Conservation (phyloP, 2,329 filamentous ascomycete species). For the Colletotrichum sp. region DNA sequence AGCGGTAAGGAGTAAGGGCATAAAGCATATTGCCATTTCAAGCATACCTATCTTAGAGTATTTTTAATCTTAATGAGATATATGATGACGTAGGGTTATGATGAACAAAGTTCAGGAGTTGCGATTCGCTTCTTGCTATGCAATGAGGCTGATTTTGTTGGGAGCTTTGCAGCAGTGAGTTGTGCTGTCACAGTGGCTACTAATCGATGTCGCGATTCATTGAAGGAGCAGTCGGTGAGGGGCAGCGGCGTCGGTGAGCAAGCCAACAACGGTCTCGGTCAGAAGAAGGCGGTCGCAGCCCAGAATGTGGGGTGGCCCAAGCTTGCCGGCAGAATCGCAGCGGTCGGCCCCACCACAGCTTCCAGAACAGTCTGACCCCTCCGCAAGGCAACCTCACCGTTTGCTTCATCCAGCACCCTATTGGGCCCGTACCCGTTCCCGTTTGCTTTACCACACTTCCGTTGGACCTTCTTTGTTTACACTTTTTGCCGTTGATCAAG, state of each 20-base stretch:
- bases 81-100: neutral
- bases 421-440: neutral
- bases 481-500: neutral
- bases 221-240: neutral
- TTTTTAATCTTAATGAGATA: conserved; percentile 2
- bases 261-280: neutral
- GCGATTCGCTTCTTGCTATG: neutral
- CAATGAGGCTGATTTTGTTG: neutral
- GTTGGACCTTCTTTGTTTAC: neutral
- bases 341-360: conserved; percentile 32
- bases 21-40: neutral
- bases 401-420: neutral
- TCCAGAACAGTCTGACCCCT: conserved; percentile 30
- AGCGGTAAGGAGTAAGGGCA: neutral
- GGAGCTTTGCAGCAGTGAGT: neutral
- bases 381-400: neutral
- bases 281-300: neutral
- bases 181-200: neutral
- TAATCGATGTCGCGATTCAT: neutral
- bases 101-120: neutral
- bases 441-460: neutral
- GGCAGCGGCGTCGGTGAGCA: neutral
- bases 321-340: neutral
- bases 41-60: neutral
- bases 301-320: neutral